Percentiles rank a stretch among this genome's conserved stretches.
These are phyloP conservation scores for Capronia coronata DNA, from an alignment of 2,329 filamentous ascomycete species.

Conservation along the genomic window DNA sequence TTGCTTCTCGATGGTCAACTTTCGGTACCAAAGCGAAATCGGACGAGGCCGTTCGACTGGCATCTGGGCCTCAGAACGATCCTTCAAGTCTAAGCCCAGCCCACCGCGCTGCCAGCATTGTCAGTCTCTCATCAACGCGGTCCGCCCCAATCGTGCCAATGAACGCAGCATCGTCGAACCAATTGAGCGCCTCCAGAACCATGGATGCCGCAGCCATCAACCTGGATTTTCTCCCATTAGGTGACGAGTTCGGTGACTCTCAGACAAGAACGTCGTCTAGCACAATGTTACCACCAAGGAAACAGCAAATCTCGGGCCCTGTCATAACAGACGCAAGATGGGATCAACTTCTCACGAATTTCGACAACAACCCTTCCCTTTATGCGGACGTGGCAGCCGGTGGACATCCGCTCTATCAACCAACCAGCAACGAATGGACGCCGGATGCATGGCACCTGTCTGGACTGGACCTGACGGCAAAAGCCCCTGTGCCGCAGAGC, in stretches of 20 bases:
- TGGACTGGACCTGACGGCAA: constrained; percentile 33
- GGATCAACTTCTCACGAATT: constrained; percentile 72
- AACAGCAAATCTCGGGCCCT: constrained; percentile 33
- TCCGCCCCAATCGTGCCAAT: constrained; percentile 21
- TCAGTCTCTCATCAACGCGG: constrained; percentile 26
- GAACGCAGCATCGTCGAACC: constrained; percentile 13
- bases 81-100: constrained; percentile 4
- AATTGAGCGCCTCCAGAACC: constrained; percentile 2
- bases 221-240: constrained; percentile 53
- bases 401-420: constrained; percentile 16
- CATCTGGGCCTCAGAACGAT: constrained; percentile 19
- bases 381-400: constrained; percentile 32
- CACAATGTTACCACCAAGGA: constrained; percentile 37
- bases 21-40: constrained; percentile 19
- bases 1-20: constrained; percentile 26
- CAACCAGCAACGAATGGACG: constrained; percentile 35
- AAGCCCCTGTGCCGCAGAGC: constrained; percentile 42
- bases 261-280: constrained; percentile 35
- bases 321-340: constrained; percentile 56
- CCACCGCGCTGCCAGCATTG: constrained; percentile 21
- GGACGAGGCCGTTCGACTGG: constrained; percentile 11
- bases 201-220: constrained; percentile 36
- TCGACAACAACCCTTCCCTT: constrained; percentile 47
- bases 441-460: constrained; percentile 37
- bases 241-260: constrained; percentile 30